Base-by-base conservation (phyloP, 306 rosid genomes). In the Prunus fruticosa region DNA sequence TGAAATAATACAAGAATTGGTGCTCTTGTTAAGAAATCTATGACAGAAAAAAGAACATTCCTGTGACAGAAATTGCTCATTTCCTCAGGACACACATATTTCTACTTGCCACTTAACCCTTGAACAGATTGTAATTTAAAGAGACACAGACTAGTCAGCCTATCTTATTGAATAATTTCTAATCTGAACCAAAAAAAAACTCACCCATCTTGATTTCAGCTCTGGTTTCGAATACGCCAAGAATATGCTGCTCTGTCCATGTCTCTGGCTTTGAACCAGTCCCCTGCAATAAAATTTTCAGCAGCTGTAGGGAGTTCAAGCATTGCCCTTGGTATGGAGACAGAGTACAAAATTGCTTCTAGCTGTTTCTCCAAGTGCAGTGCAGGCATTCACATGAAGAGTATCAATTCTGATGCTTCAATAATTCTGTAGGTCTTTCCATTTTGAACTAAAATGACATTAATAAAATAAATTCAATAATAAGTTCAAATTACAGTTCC, bases 321-420 rank as follows among this genome's bases (percentile, higher is more conserved):
- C 71, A 51, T 78, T 78, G 77, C 71, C 7, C n/a, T 78, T 38
- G 82, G 82, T 11, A 65, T 73, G 16, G 72, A 78, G 73, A 76
- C 62, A 12, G 73, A 58, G n/a, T 71, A 34, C 76, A 30, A 19
- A 4, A 63, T 54, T 12, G n/a, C 25, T 78, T 70, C 62, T 14
- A 19, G 72, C 18, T n/a, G 47, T 8, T 51, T 78, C 16, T 23
- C 74, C 46, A 78, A 70, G 52, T 63, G 45, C 47, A 78, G 28
- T 63, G 72, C 76, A n/a, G 82, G 82, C 28, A 60, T 49, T 49
- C 23, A 57, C 77, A 60, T 78, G 76, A 78, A 27, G 6, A 51
- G 67, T 51, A 64, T 49, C 45, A n/a, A 71, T 38, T 71, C 56
- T 50, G 52, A 41, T 22, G 57, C 76, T 51, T 78, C 82, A 47